Evolutionary conservation across 2,329 filamentous ascomycete species (phyloP), one percentile per base, ranked within the genome.

Genomic region (Fusarium sp.): DNA sequence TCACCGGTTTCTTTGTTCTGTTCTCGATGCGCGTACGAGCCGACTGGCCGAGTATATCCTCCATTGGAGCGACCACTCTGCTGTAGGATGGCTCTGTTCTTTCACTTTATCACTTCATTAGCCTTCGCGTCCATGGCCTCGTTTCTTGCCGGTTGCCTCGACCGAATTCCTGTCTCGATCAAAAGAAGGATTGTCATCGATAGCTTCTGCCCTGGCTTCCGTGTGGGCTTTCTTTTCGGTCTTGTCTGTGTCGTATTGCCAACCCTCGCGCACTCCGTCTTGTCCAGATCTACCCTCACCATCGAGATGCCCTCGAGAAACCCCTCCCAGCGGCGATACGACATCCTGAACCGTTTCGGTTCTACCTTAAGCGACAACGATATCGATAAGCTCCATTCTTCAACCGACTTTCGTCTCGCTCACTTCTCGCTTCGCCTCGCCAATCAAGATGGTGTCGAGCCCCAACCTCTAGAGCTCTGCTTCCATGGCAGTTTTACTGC

Each of bases 381-480:
- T 28, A 14, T n/a, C 26, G 26, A 28, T 28, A 28, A 10, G 38
- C 40, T n/a, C 15, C 50, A 54, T 18, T 38, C 38, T 24, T 24
- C 26, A 13, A 42, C 40, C 20, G 50, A 14, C 17, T 44, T 43
- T n/a, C 38, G 50, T 3, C 28, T 54, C 50, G 40, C 44, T 28
- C 50, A 39, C 40, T 36, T 54, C 50, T 44, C 39, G 10, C 40
- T 55, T 15, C 31, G 51, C 33, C 42, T 55, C 10, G 52, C 42
- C 52, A 55, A 31, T 31, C 28, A 11, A 31, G 28, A 46, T 39
- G 36, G 13, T 24, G 52, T 17, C 15, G 33, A 39, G 11, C 17
- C 52, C 42, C 52, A 55, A 26, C 43, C 44, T 24, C 22, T 48
- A n/a, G 53, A 56, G 53, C 24, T 56, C 8, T 56, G 53, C 43